A percentile compares a stretch with the other conserved stretches of the same genome.
Evolutionary conservation across 1,284 basidiomycete genomes (phyloP).

Genomic region (Cryptococcus maquisensis): DNA sequence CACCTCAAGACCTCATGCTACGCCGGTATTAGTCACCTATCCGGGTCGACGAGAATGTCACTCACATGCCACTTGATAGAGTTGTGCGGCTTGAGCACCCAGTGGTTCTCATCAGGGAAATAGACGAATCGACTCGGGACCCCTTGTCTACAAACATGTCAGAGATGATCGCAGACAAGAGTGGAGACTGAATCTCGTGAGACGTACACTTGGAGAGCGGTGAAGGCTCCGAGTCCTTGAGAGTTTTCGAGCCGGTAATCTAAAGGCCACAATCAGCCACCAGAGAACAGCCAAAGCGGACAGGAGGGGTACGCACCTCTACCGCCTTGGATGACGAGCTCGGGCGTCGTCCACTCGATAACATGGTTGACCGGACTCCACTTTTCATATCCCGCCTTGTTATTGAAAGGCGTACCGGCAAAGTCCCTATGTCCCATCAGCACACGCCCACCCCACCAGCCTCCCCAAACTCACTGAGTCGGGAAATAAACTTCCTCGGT

Average conservation of each 20-base stretch:
- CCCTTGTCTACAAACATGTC: conserved; percentile 54
- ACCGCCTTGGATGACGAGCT: conserved; percentile 77
- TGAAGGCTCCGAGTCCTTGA: conserved; percentile 60
- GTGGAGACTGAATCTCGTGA: too few relatives aligned
- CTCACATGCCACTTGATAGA: conserved; percentile 55
- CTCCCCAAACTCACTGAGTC: conserved; percentile 10
- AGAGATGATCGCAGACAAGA: background rate
- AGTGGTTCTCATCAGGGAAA: conserved; percentile 92
- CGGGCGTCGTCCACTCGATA: conserved; percentile 76
- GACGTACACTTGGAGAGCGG: conserved; percentile 32
- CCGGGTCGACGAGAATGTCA: conserved; percentile 35
- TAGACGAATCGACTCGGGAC: conserved; percentile 77
- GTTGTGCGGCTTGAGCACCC: conserved; percentile 56
- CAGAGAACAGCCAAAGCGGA: too few relatives aligned
- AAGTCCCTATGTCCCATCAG: conserved; percentile 17
- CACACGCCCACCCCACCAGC: background rate
- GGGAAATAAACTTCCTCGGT: conserved; percentile 58
- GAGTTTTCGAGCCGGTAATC: conserved; percentile 79
- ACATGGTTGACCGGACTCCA: conserved; percentile 70
- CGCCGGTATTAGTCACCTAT: conserved; percentile 43
- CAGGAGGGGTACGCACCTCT: conserved; percentile 54
- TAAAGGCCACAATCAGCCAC: conserved; percentile 3
- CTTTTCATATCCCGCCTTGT: conserved; percentile 38
- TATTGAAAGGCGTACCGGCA: conserved; percentile 23
- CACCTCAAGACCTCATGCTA: conserved; percentile 84